Base-by-base conservation (phyloP, 148 eudicot genomes). In the Arbutus unedo region DNA sequence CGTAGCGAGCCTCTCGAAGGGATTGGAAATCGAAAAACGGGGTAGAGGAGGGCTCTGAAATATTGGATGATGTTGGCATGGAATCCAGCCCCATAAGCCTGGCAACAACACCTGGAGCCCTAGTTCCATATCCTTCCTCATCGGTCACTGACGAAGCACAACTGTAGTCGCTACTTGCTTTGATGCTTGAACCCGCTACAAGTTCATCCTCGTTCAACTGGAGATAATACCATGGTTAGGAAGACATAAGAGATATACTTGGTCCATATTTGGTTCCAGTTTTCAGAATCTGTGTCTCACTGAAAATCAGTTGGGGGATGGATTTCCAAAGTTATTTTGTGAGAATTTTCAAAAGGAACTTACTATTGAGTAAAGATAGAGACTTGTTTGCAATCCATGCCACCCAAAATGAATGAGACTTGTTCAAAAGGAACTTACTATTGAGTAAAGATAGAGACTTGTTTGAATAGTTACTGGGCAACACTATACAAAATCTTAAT, bases 1-100 rank as follows among this genome's bases (percentile, higher is more conserved):
- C 83, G 82, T 80, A 89, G 59, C 87, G 86, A 83, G 89, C 79
- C 23, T 94, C 93, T 79, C 71, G 82, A 47, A 91, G 91, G 45
- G 97, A 96, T 3, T 80, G 92, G 7, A 93, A 86, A 23, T 92
- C 91, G n/a, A 59, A 89, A 79, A 88, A 90, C n/a, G 98, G 92
- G 83, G 87, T 86, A 47, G 93, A 85, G 81, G 87, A 91, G 70
- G 90, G 84, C 56, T 93, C 98, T 23, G 81, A 43, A 49, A 76
- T 51, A 72, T 87, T 91, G 68, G 92, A 89, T 67, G 92, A 88
- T 67, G 88, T 87, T 48, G 98, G 98, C 89, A 96, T 53, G 23
- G 96, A 90, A 84, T 96, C 98, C 78, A 96, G 84, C 74, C 98
- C 98, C 98, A 96, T 96, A 38, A 96, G 96, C 90, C 96, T 91